These are phyloP conservation scores for Colletotrichum spinosum DNA, from an alignment of 2,329 filamentous ascomycete genomes.

Conservation along the genomic window DNA sequence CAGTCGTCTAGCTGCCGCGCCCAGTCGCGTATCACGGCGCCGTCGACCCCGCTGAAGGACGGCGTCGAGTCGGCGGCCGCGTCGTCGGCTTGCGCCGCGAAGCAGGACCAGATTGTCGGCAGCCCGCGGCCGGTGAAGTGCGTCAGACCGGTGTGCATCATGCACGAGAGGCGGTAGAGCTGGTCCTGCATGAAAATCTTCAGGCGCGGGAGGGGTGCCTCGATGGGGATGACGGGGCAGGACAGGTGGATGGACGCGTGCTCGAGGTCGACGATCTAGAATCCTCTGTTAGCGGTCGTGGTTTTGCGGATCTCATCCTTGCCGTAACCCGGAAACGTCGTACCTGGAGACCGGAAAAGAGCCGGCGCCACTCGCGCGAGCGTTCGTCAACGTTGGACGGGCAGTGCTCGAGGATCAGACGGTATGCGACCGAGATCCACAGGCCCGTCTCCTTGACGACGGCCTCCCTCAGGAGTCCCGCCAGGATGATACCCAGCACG, in stretches of 20 bases:
- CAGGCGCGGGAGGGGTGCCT: constrained; percentile 51
- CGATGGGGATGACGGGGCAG: constrained; percentile 53
- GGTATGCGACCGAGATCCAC: constrained; percentile 57
- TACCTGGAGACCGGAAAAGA: constrained; percentile 49
- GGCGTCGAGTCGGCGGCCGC: constrained; percentile 38
- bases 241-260: constrained; percentile 56
- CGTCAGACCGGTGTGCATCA: constrained; percentile 57
- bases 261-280: constrained; percentile 57
- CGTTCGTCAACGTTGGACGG: constrained; percentile 51
- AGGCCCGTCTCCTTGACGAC: constrained; percentile 55
- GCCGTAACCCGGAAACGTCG: background rate
- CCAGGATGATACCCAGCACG: constrained; percentile 54
- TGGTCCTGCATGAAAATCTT: constrained; percentile 53
- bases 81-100: constrained; percentile 39
- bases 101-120: constrained; percentile 57
- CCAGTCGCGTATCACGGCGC: constrained; percentile 56
- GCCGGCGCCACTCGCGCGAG: constrained; percentile 53
- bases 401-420: constrained; percentile 54
- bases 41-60: constrained; percentile 52
- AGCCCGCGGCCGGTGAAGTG: constrained; percentile 55
- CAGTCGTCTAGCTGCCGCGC: constrained; percentile 54
- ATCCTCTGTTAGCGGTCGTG: background rate
- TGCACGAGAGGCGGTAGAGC: constrained; percentile 54
- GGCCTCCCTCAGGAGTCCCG: constrained; percentile 54
- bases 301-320: background rate